Evolutionary conservation across 306 rosid genomes (phyloP).

Genomic region (Boehmeria nivea): DNA sequence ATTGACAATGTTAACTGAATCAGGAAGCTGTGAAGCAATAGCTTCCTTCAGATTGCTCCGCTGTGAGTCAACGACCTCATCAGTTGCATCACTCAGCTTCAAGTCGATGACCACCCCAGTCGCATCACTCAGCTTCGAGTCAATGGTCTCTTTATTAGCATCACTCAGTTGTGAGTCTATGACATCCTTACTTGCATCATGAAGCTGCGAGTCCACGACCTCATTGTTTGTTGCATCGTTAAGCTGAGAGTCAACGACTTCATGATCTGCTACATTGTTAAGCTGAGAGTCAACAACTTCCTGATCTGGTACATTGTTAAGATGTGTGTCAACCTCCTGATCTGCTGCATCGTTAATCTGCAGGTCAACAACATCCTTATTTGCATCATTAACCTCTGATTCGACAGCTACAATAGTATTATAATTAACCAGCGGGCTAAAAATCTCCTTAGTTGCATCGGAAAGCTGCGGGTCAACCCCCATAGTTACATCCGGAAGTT

Average conservation of each 20-base stretch:
- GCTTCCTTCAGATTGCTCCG: constrained; percentile 5
- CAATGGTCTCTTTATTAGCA: constrained; percentile 25
- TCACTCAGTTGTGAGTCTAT: constrained; percentile 18
- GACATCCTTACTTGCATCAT: constrained; percentile 9
- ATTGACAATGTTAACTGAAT: constrained; percentile 14
- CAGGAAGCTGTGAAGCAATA: constrained; percentile 9
- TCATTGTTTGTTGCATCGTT: constrained; percentile 2
- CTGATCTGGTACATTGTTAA: too few species aligned
- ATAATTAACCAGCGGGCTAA: neutral
- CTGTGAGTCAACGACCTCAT: constrained; percentile 27
- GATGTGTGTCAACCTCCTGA: constrained; percentile 4
- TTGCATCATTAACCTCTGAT: constrained; percentile 21
- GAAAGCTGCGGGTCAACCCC: constrained; percentile 22
- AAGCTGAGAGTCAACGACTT: constrained; percentile 13
- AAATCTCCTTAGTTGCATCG: constrained; percentile 12
- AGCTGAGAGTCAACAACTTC: constrained; percentile 7
- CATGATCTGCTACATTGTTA: neutral
- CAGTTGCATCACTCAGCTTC: constrained; percentile 1
- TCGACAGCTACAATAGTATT: neutral
- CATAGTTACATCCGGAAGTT: constrained; percentile 21
- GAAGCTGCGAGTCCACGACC: constrained; percentile 27
- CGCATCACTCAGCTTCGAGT: constrained; percentile 4
- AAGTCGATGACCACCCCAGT: constrained; percentile 5
- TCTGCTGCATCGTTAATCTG: too few species aligned
- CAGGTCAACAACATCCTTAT: constrained; percentile 25